Evolutionary conservation across 2,329 filamentous ascomycete genomes (phyloP), one percentile per base, ranked within the genome.

Genomic region (Daldinia sp.): DNA sequence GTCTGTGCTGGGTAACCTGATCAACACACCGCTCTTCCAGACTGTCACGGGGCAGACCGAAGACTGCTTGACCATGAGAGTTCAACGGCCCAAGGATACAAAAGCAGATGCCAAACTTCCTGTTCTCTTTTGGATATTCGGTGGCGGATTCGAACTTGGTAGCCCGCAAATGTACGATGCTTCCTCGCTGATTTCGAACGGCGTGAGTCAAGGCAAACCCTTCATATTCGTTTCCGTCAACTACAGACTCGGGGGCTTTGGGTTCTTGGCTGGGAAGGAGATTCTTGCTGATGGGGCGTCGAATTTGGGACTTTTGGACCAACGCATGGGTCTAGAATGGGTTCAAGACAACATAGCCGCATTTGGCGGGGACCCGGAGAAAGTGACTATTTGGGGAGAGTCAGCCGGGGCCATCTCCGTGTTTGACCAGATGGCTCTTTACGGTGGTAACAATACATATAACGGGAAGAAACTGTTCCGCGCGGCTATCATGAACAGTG

Each of bases 381-480:
- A 90, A 74, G 90, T 94, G 4, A 94, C 90, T 0, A 89, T 94
- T 61, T 93, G 89, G 88, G 91, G 91, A 23, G 88, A 94, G 73
- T 88, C 84, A 1, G 88, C 90, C 0, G 89, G 89, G 0, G 79
- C 87, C 11, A 92, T 93, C 64, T 93, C 90, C 0, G 90, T 92
- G 1, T 84, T 90, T 49, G 86, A 93, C 70, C 92, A 94, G 69
- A 92, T 93, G 85, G 79, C 86, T 1, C 79, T 94, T 9, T 93
- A 91, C 68, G 84, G 87, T 30, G 91, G 92, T 5, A 81, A 94
- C 74, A 85, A 87, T 72, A 88, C 80, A 0, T 93, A 94, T 79
- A 92, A 93, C 2, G 90, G 88, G 54, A 87, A 90, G 70, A 81
- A 87, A 1, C 81, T 95, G 0, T 94, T 95, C 83, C 85, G 89